Percentiles rank a stretch among this genome's conserved stretches.
phyloP scores from a whole-genome alignment of 768 basidiomycete genomes.

The Boletus edulis region DNA sequence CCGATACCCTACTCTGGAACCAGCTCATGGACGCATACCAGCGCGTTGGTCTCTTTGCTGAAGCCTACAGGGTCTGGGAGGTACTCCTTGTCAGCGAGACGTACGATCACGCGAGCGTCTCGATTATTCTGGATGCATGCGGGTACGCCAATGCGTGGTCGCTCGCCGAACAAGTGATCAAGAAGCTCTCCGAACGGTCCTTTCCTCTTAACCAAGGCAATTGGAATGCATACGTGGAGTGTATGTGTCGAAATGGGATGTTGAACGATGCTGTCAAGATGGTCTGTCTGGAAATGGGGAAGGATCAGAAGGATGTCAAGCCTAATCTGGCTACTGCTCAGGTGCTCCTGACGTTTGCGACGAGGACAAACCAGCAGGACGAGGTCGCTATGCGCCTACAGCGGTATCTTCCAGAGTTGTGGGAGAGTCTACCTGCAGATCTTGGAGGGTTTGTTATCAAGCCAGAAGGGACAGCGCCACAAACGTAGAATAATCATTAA shows the following conservation, averaged over 20 bases:
- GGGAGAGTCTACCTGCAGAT: slow-evolving; percentile 25
- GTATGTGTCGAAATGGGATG: slow-evolving; percentile 69
- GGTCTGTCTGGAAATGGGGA: slow-evolving; percentile 64
- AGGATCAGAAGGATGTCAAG: slow-evolving; percentile 37
- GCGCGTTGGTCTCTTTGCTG: slow-evolving; percentile 65
- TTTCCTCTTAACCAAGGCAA: slow-evolving; percentile 61
- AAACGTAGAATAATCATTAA: slow-evolving; percentile 9
- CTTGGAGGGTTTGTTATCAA: slow-evolving; percentile 22
- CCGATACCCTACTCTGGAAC: slow-evolving; percentile 72
- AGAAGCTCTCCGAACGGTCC: slow-evolving; percentile 45
- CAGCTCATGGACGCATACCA: slow-evolving; percentile 89
- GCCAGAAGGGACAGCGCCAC: slow-evolving; percentile 11
- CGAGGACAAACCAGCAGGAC: slow-evolving; percentile 38
- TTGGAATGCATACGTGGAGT: slow-evolving; percentile 85
- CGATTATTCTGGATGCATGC: slow-evolving; percentile 85
- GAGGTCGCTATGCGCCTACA: slow-evolving; percentile 48
- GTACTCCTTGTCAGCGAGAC: slow-evolving; percentile 56
- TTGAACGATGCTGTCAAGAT: slow-evolving; percentile 66
- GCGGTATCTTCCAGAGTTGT: slow-evolving; percentile 38
- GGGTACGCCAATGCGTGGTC: slow-evolving; percentile 54
- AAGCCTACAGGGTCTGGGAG: slow-evolving; percentile 81
- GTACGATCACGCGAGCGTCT: slow-evolving; percentile 64
- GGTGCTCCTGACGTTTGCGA: slow-evolving; percentile 56
- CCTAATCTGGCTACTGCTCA: slow-evolving; percentile 50
- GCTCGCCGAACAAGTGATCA: slow-evolving; percentile 54